phyloP scores from a whole-genome alignment of 108 stramenopile species.

The Craspedostauros australis region DNA sequence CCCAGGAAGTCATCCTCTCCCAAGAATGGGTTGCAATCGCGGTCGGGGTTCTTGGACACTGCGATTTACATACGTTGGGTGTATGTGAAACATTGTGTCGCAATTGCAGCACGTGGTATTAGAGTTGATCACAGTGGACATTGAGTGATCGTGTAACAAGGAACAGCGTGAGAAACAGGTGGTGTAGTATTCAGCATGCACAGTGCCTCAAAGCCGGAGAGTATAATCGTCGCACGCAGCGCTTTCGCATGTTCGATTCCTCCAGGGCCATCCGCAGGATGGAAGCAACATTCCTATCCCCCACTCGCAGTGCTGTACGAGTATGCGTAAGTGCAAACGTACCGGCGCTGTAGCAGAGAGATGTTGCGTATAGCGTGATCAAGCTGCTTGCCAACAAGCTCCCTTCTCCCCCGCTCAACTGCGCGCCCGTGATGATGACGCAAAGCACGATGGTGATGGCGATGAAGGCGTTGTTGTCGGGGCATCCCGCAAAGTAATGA shows the following conservation, averaged over 20 bases:
- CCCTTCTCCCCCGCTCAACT: slow-evolving; percentile 68
- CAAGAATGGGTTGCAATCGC: slow-evolving; percentile 76
- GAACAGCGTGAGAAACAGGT: too few species aligned
- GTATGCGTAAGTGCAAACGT: slow-evolving; percentile 19
- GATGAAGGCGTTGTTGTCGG: slow-evolving; percentile 73
- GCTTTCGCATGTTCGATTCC: too few species aligned
- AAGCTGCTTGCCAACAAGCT: slow-evolving; percentile 73
- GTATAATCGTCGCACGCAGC: too few species aligned
- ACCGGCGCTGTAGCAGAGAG: slow-evolving; percentile 74
- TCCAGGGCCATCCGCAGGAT: too few species aligned
- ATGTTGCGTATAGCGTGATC: slow-evolving; percentile 81
- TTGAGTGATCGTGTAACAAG: too few species aligned
- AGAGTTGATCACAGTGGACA: too few species aligned
- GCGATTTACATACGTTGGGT: not conserved
- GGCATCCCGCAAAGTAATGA: slow-evolving; percentile 75
- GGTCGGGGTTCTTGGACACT: slow-evolving; percentile 68
- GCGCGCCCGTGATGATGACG: slow-evolving; percentile 50
- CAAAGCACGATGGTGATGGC: slow-evolving; percentile 67
- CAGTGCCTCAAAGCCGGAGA: too few species aligned
- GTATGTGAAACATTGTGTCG: too few species aligned
- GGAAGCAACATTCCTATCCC: too few species aligned
- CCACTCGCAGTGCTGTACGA: not conserved
- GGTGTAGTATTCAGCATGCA: too few species aligned
- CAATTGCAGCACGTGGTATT: too few species aligned
- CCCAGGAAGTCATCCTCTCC: slow-evolving; percentile 58